Conservation (phyloP, 495 filamentous ascomycete species). For the Terfezia boudieri region DNA sequence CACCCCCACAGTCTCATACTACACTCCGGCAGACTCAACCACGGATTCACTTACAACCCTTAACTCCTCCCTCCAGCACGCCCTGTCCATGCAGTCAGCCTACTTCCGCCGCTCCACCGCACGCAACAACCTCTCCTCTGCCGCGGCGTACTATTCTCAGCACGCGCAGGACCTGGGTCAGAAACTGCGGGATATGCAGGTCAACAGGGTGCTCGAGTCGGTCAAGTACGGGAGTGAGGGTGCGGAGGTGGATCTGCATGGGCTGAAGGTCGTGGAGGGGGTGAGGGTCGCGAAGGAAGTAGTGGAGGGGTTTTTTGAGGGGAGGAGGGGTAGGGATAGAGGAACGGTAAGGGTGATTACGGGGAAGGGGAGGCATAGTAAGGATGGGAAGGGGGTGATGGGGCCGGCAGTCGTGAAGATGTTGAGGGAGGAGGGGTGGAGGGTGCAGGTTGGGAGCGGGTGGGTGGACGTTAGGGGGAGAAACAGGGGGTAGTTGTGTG, state of each 20-base stretch:
- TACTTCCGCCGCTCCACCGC: background rate
- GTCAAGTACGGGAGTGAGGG: background rate
- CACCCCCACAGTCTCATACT: no score
- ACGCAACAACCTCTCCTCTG: background rate
- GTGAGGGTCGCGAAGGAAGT: background rate
- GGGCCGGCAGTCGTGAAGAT: background rate
- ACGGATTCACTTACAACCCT: background rate
- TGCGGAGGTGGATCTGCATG: background rate
- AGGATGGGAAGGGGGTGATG: background rate
- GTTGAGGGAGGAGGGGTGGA: background rate
- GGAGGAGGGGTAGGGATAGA: background rate
- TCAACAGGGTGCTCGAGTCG: background rate
- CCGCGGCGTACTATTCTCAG: background rate
- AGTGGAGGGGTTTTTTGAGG: background rate
- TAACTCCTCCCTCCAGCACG: background rate
- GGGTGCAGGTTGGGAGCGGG: background rate
- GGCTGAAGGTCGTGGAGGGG: background rate
- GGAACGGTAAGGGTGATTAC: background rate
- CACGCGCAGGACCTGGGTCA: no score
- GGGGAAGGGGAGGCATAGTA: background rate
- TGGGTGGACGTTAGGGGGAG: background rate
- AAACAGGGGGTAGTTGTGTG: background rate
- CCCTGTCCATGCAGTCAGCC: background rate
- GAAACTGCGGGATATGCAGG: background rate
- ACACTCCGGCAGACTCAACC: background rate